Evolutionary conservation across 352 stramenopile species (phyloP).

Genomic region (Pythium myriotylum): DNA sequence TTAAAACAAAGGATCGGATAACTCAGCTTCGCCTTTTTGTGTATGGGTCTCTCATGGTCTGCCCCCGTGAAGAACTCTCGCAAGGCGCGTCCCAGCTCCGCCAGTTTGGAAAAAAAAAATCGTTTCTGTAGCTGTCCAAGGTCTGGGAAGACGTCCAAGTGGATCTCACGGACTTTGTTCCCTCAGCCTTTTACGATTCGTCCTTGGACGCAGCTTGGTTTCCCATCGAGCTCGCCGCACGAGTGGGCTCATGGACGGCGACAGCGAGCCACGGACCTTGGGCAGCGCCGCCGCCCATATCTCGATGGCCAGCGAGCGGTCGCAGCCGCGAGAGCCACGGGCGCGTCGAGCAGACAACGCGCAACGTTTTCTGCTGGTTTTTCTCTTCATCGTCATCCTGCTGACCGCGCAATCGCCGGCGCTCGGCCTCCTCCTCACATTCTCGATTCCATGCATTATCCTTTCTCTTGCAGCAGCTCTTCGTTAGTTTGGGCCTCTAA

Average conservation of each 20-base stretch:
- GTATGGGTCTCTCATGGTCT: slow-evolving; percentile 29
- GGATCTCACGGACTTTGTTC: slow-evolving; percentile 15
- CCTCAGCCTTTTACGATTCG: slow-evolving; percentile 20
- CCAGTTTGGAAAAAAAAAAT: not conserved
- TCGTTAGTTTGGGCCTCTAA: too few relatives aligned
- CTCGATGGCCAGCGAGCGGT: slow-evolving; percentile 8
- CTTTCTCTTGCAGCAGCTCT: not conserved
- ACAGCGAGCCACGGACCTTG: not conserved
- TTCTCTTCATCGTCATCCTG: slow-evolving; percentile 18
- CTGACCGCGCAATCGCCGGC: not conserved
- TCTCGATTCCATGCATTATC: slow-evolving; percentile 1
- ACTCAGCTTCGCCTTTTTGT: slow-evolving; percentile 79
- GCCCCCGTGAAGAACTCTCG: slow-evolving; percentile 7
- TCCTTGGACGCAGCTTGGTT: not conserved
- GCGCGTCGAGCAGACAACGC: slow-evolving; percentile 15
- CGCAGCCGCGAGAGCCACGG: not conserved
- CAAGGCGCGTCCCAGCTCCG: not conserved
- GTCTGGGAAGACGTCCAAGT: slow-evolving; percentile 16
- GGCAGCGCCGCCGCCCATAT: not conserved
- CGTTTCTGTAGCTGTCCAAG: not conserved
- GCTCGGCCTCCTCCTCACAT: slow-evolving; percentile 3
- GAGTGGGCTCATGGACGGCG: not conserved
- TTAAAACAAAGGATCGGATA: slow-evolving; percentile 26
- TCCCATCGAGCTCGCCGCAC: slow-evolving; percentile 8
- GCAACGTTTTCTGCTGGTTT: not conserved